A percentile compares a stretch with the other conserved stretches of the same genome.
Evolutionary conservation across 805 yeast genomes (phyloP).

Genomic region (Lachancea cidri): DNA sequence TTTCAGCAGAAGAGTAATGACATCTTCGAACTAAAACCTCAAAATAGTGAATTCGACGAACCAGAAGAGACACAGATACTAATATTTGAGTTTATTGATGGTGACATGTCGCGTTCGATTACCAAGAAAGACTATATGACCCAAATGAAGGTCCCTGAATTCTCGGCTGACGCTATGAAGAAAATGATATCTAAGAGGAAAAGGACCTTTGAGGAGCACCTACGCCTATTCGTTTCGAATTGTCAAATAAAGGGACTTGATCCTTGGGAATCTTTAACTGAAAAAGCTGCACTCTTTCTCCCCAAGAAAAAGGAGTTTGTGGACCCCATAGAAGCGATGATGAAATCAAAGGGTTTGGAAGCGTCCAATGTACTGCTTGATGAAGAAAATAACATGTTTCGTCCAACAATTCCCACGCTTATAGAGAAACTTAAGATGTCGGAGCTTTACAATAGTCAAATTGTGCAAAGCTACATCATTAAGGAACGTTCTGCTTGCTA

Average conservation of each 20-base stretch:
- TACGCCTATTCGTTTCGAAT: constrained; percentile 34
- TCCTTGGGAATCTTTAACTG: constrained; percentile 39
- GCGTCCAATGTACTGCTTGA: constrained; percentile 19
- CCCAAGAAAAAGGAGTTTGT: constrained; percentile 47
- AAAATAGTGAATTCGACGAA: constrained; percentile 30
- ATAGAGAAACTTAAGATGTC: constrained; percentile 43
- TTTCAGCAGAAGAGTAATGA: constrained; percentile 53
- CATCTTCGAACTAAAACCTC: constrained; percentile 43
- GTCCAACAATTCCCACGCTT: constrained; percentile 46
- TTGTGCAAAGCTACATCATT: constrained; percentile 46
- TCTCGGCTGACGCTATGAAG: constrained; percentile 52
- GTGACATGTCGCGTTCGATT: constrained; percentile 46
- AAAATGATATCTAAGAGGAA: constrained; percentile 56
- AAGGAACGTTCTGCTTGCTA: constrained; percentile 44
- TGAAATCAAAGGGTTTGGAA: constrained; percentile 27
- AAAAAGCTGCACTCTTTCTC: constrained; percentile 33
- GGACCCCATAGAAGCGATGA: constrained; percentile 62
- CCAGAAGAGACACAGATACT: constrained; percentile 47
- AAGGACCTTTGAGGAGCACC: constrained; percentile 42
- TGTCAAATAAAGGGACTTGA: constrained; percentile 30
- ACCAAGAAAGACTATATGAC: constrained; percentile 39
- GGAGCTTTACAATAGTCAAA: constrained; percentile 58
- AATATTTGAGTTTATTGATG: constrained; percentile 74
- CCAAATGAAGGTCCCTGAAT: constrained; percentile 45
- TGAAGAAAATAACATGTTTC: constrained; percentile 17